Base-by-base conservation (phyloP, 75 land plant species). In the Cryptomeria japonica region DNA sequence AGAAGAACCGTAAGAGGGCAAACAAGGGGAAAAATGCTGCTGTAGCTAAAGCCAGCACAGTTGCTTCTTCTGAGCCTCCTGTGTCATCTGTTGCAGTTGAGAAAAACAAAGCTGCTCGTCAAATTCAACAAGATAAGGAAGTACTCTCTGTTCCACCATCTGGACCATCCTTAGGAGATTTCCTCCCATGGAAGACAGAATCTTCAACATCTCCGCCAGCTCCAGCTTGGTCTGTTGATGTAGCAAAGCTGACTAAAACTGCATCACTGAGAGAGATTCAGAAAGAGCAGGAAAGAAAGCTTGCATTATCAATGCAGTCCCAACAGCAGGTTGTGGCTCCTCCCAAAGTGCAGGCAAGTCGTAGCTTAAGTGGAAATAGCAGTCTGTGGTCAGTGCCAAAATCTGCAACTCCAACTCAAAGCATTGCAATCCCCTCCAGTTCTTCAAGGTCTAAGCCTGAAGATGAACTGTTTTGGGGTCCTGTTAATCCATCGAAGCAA, bases 401-500 rank as follows among this genome's bases (percentile, higher is more conserved):
- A 83, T 77, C 85, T 87, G 86, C 88, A n/a, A 80, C 95, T 84
- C 89, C 96, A 31, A 70, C 91, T n/a, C 92, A 94, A 75, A 91
- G 79, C 49, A 88, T 61, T 51, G 73, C 94, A 13, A 51, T 61
- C 85, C 70, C 89, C 39, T 80, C 89, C 75, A 37, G 89, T 64
- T 88, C 88, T 13, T 72, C 92, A 37, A 96, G 91, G 83, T 44
- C 92, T 42, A 95, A 93, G 89, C 85, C 88, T 72, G 97, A 96
- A 64, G 95, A 96, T 88, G 99, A 98, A 89, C 92, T 96, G 1
- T 98, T 98, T 86, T 98, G 99, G 99, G 99, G 96, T 36, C 92
- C 93, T 36, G 47, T 87, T 80, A 90, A 93, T 42, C 90, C 94
- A 84, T 80, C 90, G 44, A 90, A 95, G 76, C 88, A 90, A 87